Evolutionary conservation across 148 eudicot species (phyloP), one percentile per base, ranked within the genome.

Genomic region (Fagopyrum homotropicum): DNA sequence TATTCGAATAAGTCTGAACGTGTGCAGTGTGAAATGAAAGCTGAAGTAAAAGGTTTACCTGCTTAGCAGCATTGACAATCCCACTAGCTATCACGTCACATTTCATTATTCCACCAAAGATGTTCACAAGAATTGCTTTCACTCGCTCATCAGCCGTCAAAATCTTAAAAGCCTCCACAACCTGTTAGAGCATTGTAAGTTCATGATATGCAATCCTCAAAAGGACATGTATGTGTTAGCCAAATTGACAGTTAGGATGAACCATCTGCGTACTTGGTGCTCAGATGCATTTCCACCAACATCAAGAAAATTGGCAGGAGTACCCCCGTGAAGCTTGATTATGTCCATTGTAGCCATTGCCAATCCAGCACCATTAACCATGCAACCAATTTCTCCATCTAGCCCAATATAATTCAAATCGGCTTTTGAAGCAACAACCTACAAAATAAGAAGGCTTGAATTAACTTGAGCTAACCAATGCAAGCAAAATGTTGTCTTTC

Each of bases 341-440:
- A 95, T 95, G 78, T 95, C 98, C 98, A 95, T 95, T 74, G 98
- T 95, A 68, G 98, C 96, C 98, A 95, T 95, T 69, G 98, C 98
- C 85, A 95, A 84, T 73, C 98, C 98, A 80, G 98, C 97, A 44
- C 97, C 98, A 76, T 95, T 91, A 72, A 95, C 98, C 97, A 92
- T 95, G 84, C 98, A 95, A 74, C 98, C 98, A 76, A 95, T 92
- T 79, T 95, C 97, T 83, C 98, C 98, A 89, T 92, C 98, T 77
- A 95, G 80, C 46, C 98, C 98, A 80, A 92, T 95, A 78, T 95
- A 95, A 79, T 95, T 95, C 81, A 95, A 79, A 78, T 95, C 97
- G 19, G 92, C 98, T 83, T 95, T 89, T 69, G 96, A 91, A 29
- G 98, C 98, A 85, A 93, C 81, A 76, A 92, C 97, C 98, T 95